These are phyloP conservation scores for Acrodontium crateriforme DNA, from an alignment of 2,329 filamentous ascomycete species.

Conservation along the genomic window DNA sequence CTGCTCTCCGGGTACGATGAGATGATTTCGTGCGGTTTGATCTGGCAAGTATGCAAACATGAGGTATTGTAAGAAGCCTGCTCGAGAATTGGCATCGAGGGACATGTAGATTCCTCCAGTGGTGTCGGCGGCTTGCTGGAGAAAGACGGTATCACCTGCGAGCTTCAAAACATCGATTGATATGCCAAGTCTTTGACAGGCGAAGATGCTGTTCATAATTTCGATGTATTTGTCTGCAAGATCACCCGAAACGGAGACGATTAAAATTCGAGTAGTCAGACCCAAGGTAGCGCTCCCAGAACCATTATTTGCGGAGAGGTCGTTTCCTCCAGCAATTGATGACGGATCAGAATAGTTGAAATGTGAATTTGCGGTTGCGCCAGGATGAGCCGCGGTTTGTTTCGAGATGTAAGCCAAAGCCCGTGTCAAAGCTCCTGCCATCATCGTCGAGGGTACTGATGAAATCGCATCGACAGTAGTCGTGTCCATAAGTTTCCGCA, in stretches of 20 bases:
- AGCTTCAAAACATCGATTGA: constrained; percentile 87
- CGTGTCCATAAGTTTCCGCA: constrained; percentile 56
- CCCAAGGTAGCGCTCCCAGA: constrained; percentile 26
- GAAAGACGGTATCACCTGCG: constrained; percentile 72
- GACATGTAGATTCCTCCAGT: constrained; percentile 57
- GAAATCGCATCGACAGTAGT: constrained; percentile 53
- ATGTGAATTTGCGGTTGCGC: constrained; percentile 39
- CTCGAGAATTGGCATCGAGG: constrained; percentile 24
- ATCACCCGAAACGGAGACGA: constrained; percentile 80
- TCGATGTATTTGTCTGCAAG: constrained; percentile 86
- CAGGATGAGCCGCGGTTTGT: constrained; percentile 36
- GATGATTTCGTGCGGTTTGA: constrained; percentile 44
- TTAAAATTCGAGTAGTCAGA: constrained; percentile 70
- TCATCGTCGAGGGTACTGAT: constrained; percentile 63
- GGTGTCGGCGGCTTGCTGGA: constrained; percentile 77
- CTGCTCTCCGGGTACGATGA: constrained; percentile 61
- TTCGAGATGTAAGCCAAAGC: constrained; percentile 88
- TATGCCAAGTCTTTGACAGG: constrained; percentile 73
- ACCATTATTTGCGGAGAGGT: constrained; percentile 32
- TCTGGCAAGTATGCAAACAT: constrained; percentile 89
- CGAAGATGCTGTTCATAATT: constrained; percentile 97
- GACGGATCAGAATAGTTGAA: constrained; percentile 44
- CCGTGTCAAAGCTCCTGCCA: constrained; percentile 80
- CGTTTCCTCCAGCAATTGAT: constrained; percentile 35
- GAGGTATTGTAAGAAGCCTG: constrained; percentile 73